Evolutionary conservation across 768 basidiomycete species (phyloP).

Genomic region (Boletus rubroflammeus): DNA sequence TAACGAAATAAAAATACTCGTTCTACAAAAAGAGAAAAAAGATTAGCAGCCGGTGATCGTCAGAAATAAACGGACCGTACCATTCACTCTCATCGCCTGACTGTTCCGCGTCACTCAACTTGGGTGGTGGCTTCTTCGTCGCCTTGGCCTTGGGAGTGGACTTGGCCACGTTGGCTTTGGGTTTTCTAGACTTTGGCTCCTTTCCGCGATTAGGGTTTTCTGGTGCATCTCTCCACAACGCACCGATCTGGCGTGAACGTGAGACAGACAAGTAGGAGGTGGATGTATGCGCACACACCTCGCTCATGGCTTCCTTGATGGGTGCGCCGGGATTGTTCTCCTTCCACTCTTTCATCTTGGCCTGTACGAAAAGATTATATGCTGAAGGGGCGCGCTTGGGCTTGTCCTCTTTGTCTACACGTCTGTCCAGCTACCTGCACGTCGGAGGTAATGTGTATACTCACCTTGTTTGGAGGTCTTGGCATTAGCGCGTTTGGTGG

Average conservation of each 20-base stretch:
- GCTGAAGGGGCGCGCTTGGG: constrained; percentile 56
- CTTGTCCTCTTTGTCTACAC: constrained; percentile 41
- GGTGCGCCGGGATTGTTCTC: constrained; percentile 45
- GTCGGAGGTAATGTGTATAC: constrained; percentile 11
- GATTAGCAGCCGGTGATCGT: not conserved
- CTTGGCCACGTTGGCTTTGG: constrained; percentile 35
- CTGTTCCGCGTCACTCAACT: constrained; percentile 22
- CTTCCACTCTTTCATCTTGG: constrained; percentile 55
- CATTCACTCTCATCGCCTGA: constrained; percentile 25
- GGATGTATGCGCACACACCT: constrained; percentile 29
- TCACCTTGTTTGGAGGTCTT: constrained; percentile 40
- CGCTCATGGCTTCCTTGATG: constrained; percentile 53
- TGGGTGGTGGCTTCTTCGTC: constrained; percentile 15
- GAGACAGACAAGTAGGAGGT: not conserved
- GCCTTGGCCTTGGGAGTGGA: not conserved
- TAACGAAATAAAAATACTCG: constrained; percentile 5
- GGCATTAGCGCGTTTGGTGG: constrained; percentile 50
- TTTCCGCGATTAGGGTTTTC: constrained; percentile 65
- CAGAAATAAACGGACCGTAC: not conserved
- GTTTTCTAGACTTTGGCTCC: constrained; percentile 43
- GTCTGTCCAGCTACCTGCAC: not conserved
- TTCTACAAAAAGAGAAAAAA: not conserved
- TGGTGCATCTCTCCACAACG: constrained; percentile 53
- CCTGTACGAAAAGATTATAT: constrained; percentile 56
- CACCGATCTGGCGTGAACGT: constrained; percentile 44